A percentile compares a stretch with the other conserved stretches of the same genome.
These are phyloP conservation scores for Castanea crenata DNA, from an alignment of 306 rosid species.

Conservation along the genomic window DNA sequence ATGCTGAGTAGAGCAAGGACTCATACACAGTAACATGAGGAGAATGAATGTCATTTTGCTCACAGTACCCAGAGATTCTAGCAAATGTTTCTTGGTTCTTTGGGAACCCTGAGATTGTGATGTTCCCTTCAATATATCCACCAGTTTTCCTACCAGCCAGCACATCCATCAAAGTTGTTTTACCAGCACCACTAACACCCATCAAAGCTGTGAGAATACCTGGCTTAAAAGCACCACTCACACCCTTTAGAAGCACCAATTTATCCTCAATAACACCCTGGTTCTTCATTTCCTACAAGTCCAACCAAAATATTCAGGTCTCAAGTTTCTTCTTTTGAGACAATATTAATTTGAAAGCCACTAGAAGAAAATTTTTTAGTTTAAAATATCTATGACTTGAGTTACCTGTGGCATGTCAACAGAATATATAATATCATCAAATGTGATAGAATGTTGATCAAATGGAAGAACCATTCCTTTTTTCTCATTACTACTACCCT, in stretches of 20 bases:
- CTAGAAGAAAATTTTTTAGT: conserved; percentile 1
- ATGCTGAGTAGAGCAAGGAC: conserved; percentile 51
- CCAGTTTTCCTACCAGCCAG: conserved; percentile 90
- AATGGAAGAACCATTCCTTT: conserved; percentile 59
- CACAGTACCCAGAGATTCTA: conserved; percentile 88
- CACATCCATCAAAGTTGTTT: conserved; percentile 95
- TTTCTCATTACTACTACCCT: conserved; percentile 2
- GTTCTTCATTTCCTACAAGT: conserved; percentile 60
- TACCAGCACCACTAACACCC: conserved; percentile 97
- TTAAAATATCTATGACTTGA: not conserved
- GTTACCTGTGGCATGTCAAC: conserved; percentile 54
- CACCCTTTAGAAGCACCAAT: conserved; percentile 68
- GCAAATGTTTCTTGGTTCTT: conserved; percentile 92
- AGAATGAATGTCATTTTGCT: conserved; percentile 79
- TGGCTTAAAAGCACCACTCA: conserved; percentile 84
- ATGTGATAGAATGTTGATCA: conserved; percentile 41
- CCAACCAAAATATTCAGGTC: not conserved
- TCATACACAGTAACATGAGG: conserved; percentile 56
- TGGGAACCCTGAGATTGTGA: conserved; percentile 78
- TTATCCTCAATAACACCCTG: conserved; percentile 64
- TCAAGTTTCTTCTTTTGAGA: not conserved
- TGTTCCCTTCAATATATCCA: conserved; percentile 69
- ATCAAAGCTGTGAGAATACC: conserved; percentile 92
- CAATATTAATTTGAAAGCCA: conserved; percentile 6
- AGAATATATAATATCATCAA: conserved; percentile 43